These are phyloP conservation scores for Aspergillus tubingensis DNA, from an alignment of 2,329 filamentous ascomycete genomes.

Conservation along the genomic window DNA sequence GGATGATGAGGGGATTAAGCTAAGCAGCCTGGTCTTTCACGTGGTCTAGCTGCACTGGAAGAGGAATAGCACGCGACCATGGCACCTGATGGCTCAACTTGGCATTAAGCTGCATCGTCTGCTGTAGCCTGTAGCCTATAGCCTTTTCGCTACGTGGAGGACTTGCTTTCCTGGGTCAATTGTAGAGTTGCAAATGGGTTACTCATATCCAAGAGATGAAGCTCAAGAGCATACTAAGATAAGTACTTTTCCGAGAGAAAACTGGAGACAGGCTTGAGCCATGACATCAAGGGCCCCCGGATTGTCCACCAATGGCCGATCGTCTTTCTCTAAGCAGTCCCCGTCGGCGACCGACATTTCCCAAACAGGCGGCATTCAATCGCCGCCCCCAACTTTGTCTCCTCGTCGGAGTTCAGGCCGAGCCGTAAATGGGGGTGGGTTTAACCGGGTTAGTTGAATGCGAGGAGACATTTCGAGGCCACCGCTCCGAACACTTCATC, in stretches of 20 bases:
- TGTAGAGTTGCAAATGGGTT: background rate
- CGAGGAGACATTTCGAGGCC: background rate
- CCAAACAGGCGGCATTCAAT: slow-evolving; percentile 19
- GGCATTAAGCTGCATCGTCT: background rate
- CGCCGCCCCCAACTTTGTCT: slow-evolving; percentile 18
- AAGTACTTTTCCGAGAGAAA: background rate
- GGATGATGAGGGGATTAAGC: background rate
- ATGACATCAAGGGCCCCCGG: background rate
- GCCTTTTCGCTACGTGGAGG: background rate
- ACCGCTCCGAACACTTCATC: background rate
- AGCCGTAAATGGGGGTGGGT: slow-evolving; percentile 6
- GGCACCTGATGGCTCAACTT: background rate
- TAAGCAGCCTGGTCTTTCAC: background rate
- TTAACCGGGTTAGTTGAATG: too few species aligned
- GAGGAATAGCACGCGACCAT: background rate
- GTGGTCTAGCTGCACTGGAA: slow-evolving; percentile 6
- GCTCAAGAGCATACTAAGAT: background rate
- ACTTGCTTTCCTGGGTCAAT: background rate
- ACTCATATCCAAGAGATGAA: background rate
- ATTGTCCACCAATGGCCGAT: slow-evolving; percentile 29
- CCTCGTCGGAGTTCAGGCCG: slow-evolving; percentile 17
- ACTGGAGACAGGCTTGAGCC: background rate
- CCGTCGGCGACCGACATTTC: slow-evolving; percentile 29
- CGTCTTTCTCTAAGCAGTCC: slow-evolving; percentile 10
- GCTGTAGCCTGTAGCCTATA: background rate